phyloP scores from a whole-genome alignment of 192 early-diverging fungal species.

The Coemansia sp. region DNA sequence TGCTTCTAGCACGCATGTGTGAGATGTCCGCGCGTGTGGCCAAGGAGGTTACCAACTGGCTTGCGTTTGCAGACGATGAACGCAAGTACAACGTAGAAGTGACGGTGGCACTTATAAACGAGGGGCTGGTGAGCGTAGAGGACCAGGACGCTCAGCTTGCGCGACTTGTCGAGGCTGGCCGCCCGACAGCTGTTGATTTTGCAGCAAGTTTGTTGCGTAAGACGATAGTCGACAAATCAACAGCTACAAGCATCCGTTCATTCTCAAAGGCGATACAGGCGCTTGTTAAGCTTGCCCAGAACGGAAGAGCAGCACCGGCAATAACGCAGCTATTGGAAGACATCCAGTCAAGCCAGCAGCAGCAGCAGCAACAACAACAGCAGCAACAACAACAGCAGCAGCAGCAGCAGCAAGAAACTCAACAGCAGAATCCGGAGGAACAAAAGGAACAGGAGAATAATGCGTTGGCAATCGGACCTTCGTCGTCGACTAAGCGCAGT shows the following conservation, averaged over 20 bases:
- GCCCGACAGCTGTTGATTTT: conserved; percentile 74
- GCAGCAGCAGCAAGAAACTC: neutral
- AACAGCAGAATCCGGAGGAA: too few relatives aligned
- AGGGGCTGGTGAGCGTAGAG: conserved; percentile 69
- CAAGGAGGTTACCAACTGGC: conserved; percentile 88
- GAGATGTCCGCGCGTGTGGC: conserved; percentile 78
- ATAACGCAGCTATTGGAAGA: conserved; percentile 43
- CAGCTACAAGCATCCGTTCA: conserved; percentile 58
- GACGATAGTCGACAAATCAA: conserved; percentile 58
- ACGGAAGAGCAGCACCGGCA: conserved; percentile 63
- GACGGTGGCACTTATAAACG: conserved; percentile 79
- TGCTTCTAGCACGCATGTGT: conserved; percentile 82
- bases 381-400: neutral
- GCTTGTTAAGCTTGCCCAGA: conserved; percentile 65
- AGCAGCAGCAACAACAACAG: conserved; percentile 15
- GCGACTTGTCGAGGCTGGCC: conserved; percentile 77
- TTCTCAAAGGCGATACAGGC: conserved; percentile 76
- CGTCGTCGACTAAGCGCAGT: conserved; percentile 3
- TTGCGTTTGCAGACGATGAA: conserved; percentile 93
- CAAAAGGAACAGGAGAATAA: neutral
- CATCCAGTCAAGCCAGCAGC: conserved; percentile 26
- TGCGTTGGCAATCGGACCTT: neutral
- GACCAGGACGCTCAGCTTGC: conserved; percentile 93
- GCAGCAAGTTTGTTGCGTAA: conserved; percentile 74
- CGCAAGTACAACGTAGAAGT: conserved; percentile 90